A percentile compares a stretch with the other conserved stretches of the same genome.
Evolutionary conservation across 257 asterid genomes (phyloP).

Genomic region (Solanum piurae): DNA sequence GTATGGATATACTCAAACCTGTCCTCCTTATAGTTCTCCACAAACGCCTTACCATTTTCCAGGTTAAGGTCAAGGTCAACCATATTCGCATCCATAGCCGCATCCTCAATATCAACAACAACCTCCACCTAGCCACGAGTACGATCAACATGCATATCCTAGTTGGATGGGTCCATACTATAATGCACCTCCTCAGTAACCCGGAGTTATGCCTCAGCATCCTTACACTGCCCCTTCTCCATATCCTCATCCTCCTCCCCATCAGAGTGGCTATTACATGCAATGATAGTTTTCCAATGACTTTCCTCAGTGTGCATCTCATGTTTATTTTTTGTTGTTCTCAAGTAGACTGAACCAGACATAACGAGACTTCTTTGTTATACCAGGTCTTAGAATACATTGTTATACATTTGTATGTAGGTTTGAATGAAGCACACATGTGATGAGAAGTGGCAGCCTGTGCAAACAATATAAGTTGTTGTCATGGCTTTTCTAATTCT

Average conservation of each 20-base stretch:
- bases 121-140: conserved; percentile 45
- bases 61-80: conserved; percentile 2
- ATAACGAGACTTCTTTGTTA: not conserved
- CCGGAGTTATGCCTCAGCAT: conserved; percentile 68
- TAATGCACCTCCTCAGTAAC: conserved; percentile 61
- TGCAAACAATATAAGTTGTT: no score
- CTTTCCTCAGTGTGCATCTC: not conserved
- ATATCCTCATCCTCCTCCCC: conserved; percentile 60
- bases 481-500: no score
- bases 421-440: not conserved
- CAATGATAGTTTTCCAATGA: conserved; percentile 22
- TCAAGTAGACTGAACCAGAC: not conserved
- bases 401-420: not conserved
- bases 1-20: conserved; percentile 39
- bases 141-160: conserved; percentile 85
- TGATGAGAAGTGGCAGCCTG: no score
- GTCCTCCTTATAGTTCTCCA: conserved; percentile 38
- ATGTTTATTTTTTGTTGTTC: not conserved
- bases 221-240: conserved; percentile 61
- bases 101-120: conserved; percentile 53
- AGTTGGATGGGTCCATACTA: conserved; percentile 90
- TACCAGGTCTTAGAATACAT: not conserved
- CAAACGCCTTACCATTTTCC: conserved; percentile 57
- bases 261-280: conserved; percentile 69
- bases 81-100: conserved; percentile 35